These are phyloP conservation scores for Aquilaria malaccensis DNA, from an alignment of 345 rosid genomes.

Conservation along the genomic window DNA sequence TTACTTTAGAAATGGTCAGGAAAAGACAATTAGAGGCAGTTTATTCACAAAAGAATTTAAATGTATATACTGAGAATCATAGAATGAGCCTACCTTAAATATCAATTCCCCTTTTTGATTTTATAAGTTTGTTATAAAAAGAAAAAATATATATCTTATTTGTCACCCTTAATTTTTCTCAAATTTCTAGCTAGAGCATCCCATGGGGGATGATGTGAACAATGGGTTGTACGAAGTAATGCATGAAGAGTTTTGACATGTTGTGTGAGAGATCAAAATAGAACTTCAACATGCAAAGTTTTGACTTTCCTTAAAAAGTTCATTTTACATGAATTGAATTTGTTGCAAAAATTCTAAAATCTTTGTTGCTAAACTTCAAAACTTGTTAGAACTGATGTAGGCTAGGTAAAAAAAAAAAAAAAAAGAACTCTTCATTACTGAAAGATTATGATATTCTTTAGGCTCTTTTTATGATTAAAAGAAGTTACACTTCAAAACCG, in stretches of 20 bases:
- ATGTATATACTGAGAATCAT: too few species aligned
- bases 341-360: neutral
- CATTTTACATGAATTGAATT: neutral
- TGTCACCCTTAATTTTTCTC: conserved; percentile 13
- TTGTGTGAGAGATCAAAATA: conserved; percentile 57
- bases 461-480: conserved; percentile 38
- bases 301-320: conserved; percentile 1
- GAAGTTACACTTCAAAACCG: conserved; percentile 41
- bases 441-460: conserved; percentile 31
- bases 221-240: conserved; percentile 47
- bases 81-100: too few species aligned
- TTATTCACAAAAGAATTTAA: conserved; percentile 49
- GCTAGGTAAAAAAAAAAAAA: conserved; percentile 31
- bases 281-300: conserved; percentile 37
- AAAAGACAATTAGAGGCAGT: conserved; percentile 62
- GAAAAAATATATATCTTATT: neutral
- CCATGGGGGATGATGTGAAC: conserved; percentile 35
- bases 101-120: too few species aligned
- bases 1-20: conserved; percentile 37
- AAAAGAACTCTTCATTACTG: conserved; percentile 20
- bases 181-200: conserved; percentile 39
- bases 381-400: conserved; percentile 29
- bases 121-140: too few species aligned
- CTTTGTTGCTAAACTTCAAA: conserved; percentile 9
- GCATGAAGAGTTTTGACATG: conserved; percentile 65